phyloP scores from a whole-genome alignment of 208 protist genomes.

The Naegleria gruberi region DNA sequence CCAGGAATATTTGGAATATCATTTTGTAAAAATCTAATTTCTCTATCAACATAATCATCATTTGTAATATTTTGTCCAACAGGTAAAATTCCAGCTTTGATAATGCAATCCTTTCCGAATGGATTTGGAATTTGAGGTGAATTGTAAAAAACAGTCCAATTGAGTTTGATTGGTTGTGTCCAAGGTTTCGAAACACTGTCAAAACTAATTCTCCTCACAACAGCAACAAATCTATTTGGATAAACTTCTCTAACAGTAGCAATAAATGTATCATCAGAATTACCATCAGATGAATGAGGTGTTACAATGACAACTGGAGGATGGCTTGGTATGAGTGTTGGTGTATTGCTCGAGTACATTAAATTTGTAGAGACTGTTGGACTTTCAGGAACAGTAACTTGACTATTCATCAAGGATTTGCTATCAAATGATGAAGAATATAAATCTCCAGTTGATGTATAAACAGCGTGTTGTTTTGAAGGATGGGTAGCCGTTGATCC shows the following conservation, averaged over 20 bases:
- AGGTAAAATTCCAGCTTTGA: not conserved
- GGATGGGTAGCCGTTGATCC: not conserved
- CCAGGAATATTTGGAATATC: not conserved
- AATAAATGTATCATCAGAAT: not conserved
- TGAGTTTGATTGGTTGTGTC: not conserved
- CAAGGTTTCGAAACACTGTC: not conserved
- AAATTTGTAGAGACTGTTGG: not conserved
- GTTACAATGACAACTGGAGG: conserved; percentile 5
- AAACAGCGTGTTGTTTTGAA: not conserved
- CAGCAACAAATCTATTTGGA: conserved; percentile 10
- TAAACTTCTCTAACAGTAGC: not conserved
- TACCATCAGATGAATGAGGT: not conserved
- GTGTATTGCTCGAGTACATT: not conserved
- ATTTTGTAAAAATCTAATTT: not conserved
- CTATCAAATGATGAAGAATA: not conserved
- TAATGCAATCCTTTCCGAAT: not conserved
- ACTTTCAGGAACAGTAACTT: not conserved
- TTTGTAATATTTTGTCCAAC: not conserved
- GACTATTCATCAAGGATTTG: not conserved
- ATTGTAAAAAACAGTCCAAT: conserved; percentile 8
- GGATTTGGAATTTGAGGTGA: not conserved
- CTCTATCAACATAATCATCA: not conserved
- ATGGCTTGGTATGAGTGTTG: not conserved
- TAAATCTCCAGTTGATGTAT: not conserved
- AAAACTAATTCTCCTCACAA: not conserved